phyloP scores from a whole-genome alignment of 2,329 filamentous ascomycete genomes.

The Apiospora saccharicola region DNA sequence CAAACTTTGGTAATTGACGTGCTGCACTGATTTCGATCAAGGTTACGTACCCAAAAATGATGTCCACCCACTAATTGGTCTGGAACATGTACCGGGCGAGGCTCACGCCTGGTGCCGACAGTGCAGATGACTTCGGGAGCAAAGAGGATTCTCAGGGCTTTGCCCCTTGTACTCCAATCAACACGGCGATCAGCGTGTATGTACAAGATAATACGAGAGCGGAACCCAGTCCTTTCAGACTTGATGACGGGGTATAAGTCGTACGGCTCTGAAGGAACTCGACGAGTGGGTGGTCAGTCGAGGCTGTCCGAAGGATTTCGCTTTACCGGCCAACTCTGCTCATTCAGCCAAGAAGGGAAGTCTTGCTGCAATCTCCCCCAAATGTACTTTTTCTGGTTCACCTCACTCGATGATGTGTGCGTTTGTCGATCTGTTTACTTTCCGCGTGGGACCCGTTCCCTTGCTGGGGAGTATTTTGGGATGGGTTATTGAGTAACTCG shows the following conservation, averaged over 20 bases:
- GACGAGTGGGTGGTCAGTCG: background rate
- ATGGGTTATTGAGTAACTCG: background rate
- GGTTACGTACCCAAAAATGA: constrained; percentile 5
- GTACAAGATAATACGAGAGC: background rate
- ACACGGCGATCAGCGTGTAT: too few relatives aligned
- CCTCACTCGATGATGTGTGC: background rate
- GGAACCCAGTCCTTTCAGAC: background rate
- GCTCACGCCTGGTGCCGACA: background rate
- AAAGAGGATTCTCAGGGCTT: background rate
- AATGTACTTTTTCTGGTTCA: background rate
- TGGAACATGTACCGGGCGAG: constrained; percentile 13
- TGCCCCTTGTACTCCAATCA: background rate
- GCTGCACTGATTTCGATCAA: constrained; percentile 11
- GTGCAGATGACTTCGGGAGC: background rate
- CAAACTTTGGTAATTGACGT: constrained; percentile 14
- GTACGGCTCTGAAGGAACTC: background rate
- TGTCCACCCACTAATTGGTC: background rate
- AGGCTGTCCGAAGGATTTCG: background rate
- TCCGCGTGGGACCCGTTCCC: background rate
- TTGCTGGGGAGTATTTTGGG: background rate
- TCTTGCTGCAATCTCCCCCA: background rate
- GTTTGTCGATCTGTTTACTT: background rate
- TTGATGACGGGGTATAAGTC: background rate
- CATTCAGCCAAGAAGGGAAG: background rate
- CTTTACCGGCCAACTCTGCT: background rate